Evolutionary conservation across 179 eudicot genomes (phyloP).

Genomic region (Vitellaria paradoxa): DNA sequence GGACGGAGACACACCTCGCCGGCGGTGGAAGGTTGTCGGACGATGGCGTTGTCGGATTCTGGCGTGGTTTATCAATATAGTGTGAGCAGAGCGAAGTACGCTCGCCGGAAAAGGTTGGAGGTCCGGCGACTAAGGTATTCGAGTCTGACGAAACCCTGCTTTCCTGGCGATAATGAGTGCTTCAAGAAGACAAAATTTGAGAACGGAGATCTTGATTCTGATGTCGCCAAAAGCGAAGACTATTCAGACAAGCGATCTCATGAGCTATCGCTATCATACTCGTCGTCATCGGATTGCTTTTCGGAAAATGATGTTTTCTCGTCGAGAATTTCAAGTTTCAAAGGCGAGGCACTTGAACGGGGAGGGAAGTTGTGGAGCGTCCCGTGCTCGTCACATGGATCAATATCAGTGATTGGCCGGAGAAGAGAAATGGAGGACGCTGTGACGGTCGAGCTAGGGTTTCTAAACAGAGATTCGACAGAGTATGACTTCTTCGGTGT

Average conservation of each 20-base stretch:
- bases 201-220: neutral
- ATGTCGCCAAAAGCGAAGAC: neutral
- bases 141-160: neutral
- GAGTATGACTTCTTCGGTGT: slow-evolving; percentile 25
- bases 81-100: neutral
- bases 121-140: neutral
- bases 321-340: neutral
- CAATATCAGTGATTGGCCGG: slow-evolving; percentile 20
- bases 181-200: neutral
- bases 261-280: neutral
- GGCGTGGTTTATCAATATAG: neutral
- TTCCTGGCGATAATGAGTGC: too few species aligned
- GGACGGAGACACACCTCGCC: neutral
- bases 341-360: too few species aligned
- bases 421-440: slow-evolving; percentile 38
- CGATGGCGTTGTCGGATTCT: neutral
- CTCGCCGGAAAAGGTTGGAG: neutral
- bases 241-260: neutral
- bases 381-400: slow-evolving; percentile 14
- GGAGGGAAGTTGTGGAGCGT: neutral
- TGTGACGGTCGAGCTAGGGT: slow-evolving; percentile 19
- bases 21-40: neutral
- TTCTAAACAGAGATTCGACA: slow-evolving; percentile 1
- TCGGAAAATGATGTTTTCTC: neutral
- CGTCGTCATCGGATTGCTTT: neutral